Conservation (phyloP, 805 yeast genomes). For the Metschnikowia corniflorae region DNA sequence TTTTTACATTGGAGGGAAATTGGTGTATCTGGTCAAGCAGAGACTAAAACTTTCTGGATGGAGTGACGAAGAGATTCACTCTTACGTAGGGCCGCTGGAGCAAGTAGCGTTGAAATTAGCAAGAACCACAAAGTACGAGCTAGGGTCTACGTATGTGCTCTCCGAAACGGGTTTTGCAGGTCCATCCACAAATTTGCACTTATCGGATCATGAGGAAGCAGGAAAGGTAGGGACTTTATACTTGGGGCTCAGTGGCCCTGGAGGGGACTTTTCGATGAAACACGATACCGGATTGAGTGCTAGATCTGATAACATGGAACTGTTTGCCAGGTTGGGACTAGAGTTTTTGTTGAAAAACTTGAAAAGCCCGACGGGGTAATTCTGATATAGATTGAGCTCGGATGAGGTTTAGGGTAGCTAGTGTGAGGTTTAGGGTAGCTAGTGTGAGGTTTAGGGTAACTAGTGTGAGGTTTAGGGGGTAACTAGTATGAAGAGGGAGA, state of each 20-base stretch:
- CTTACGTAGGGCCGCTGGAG: slow-evolving; percentile 80
- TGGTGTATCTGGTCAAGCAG: slow-evolving; percentile 74
- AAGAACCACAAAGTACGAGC: slow-evolving; percentile 70
- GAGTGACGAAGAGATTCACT: slow-evolving; percentile 63
- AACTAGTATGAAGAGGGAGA: too few relatives aligned
- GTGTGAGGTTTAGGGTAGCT: too few relatives aligned
- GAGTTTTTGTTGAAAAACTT: slow-evolving; percentile 54
- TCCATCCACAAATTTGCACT: slow-evolving; percentile 49
- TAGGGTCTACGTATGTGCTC: slow-evolving; percentile 77
- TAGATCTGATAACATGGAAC: slow-evolving; percentile 68
- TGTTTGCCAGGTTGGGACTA: slow-evolving; percentile 67
- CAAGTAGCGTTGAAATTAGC: slow-evolving; percentile 73
- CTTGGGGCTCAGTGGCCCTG: slow-evolving; percentile 67
- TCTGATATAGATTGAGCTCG: too few relatives aligned
- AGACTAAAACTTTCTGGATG: slow-evolving; percentile 75
- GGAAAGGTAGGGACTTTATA: slow-evolving; percentile 63
- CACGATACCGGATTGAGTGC: slow-evolving; percentile 46
- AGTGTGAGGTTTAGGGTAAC: too few relatives aligned
- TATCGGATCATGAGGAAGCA: slow-evolving; percentile 22
- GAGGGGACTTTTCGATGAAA: slow-evolving; percentile 47
- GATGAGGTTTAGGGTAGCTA: too few relatives aligned
- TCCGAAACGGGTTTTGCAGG: slow-evolving; percentile 91
- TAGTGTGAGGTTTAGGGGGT: too few relatives aligned
- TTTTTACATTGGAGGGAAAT: slow-evolving; percentile 80
- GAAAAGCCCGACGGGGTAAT: too few relatives aligned